A percentile compares a stretch with the other conserved stretches of the same genome.
Conservation (phyloP, 805 yeast species). For the Saccharomycopsis amapae region DNA sequence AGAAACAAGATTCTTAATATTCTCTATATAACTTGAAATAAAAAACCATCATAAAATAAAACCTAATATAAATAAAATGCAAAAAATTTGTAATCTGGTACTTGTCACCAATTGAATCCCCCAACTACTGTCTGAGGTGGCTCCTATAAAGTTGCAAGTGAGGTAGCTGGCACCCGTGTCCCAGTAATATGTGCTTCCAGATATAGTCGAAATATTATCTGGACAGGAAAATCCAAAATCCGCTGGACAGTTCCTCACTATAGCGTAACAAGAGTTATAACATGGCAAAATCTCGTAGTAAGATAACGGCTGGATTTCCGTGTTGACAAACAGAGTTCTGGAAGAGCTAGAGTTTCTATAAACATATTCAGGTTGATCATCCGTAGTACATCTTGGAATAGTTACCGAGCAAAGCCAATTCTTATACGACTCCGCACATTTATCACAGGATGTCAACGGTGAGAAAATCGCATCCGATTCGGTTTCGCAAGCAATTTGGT, state of each 20-base stretch:
- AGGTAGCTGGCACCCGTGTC: slow-evolving; percentile 12
- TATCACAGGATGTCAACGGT: slow-evolving; percentile 62
- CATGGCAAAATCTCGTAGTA: slow-evolving; percentile 88
- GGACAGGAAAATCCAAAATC: slow-evolving; percentile 77
- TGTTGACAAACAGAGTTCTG: slow-evolving; percentile 54
- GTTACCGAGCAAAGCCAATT: slow-evolving; percentile 87
- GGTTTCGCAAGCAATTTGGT: slow-evolving; percentile 69
- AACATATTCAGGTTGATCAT: slow-evolving; percentile 37
- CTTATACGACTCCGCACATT: slow-evolving; percentile 65
- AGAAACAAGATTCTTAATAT: neutral
- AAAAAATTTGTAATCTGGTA: neutral
- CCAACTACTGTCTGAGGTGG: slow-evolving; percentile 1
- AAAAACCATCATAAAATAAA: neutral
- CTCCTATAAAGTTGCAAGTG: slow-evolving; percentile 20
- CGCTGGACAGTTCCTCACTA: slow-evolving; percentile 80
- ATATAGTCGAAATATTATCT: slow-evolving; percentile 3
- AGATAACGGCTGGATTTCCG: slow-evolving; percentile 44
- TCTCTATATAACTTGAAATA: neutral
- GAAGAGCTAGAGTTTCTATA: slow-evolving; percentile 42
- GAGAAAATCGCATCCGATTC: slow-evolving; percentile 62
- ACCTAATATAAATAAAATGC: neutral
- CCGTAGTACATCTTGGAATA: slow-evolving; percentile 77
- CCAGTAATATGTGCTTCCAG: slow-evolving; percentile 14
- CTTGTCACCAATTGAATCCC: neutral
- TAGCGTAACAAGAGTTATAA: slow-evolving; percentile 65